A percentile compares a stretch with the other conserved stretches of the same genome.
These are phyloP conservation scores for Globisporangium echinulatum DNA, from an alignment of 352 stramenopile species.

Conservation along the genomic window DNA sequence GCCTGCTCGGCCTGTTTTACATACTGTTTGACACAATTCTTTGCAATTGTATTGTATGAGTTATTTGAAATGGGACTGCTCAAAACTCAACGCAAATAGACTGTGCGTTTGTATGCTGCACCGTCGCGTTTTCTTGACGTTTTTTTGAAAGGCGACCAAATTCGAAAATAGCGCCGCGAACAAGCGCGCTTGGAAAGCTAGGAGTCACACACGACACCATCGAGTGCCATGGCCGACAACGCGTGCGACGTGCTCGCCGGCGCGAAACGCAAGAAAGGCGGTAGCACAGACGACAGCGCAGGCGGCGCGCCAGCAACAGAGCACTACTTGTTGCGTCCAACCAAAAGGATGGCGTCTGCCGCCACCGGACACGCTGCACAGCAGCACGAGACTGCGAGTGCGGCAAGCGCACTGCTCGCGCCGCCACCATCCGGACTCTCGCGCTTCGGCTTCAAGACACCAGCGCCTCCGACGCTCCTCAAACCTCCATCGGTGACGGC, in stretches of 20 bases:
- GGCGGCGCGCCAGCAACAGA: background rate
- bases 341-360: conserved; percentile 9
- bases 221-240: too few relatives aligned
- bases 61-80: too few relatives aligned
- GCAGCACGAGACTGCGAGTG: conserved; percentile 2
- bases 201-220: too few relatives aligned
- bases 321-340: conserved; percentile 2
- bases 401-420: conserved; percentile 1
- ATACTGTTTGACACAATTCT: too few relatives aligned
- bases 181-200: too few relatives aligned
- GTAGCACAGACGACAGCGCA: background rate
- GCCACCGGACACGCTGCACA: conserved; percentile 4
- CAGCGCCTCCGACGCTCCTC: background rate
- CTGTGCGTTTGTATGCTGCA: too few relatives aligned
- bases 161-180: too few relatives aligned
- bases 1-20: too few relatives aligned
- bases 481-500: background rate
- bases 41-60: too few relatives aligned
- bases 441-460: conserved; percentile 27
- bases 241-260: background rate
- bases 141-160: too few relatives aligned
- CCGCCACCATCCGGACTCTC: background rate
- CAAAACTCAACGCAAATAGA: too few relatives aligned
- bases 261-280: conserved; percentile 15
- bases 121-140: too few relatives aligned